phyloP scores from a whole-genome alignment of 2,329 filamentous ascomycete species.

The Cercospora zeina region DNA sequence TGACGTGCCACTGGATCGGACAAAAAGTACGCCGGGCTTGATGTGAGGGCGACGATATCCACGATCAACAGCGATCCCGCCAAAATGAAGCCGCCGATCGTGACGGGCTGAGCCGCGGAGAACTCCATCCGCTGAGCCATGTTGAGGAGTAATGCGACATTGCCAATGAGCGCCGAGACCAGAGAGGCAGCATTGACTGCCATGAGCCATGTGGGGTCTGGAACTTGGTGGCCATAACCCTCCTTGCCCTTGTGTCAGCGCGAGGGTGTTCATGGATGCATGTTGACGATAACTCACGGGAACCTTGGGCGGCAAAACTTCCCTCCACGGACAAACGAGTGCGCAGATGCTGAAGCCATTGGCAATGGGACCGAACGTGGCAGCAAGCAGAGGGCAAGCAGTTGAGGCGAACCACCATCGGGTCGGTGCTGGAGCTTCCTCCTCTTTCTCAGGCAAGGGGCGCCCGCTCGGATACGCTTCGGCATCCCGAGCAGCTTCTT shows the following conservation, averaged over 20 bases:
- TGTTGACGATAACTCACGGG: slow-evolving; percentile 27
- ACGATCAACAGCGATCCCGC: slow-evolving; percentile 57
- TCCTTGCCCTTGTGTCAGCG: slow-evolving; percentile 32
- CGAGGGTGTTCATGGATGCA: no score
- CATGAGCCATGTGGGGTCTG: slow-evolving; percentile 56
- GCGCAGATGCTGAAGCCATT: slow-evolving; percentile 49
- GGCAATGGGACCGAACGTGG: slow-evolving; percentile 45
- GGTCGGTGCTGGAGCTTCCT: slow-evolving; percentile 46
- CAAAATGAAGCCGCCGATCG: slow-evolving; percentile 60
- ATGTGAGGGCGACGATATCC: slow-evolving; percentile 51
- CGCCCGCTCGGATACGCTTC: slow-evolving; percentile 37
- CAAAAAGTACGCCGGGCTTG: slow-evolving; percentile 48
- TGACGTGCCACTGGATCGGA: slow-evolving; percentile 39
- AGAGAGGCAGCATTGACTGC: slow-evolving; percentile 59
- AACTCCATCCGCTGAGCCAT: slow-evolving; percentile 60
- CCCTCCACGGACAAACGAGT: slow-evolving; percentile 58
- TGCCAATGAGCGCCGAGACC: slow-evolving; percentile 55
- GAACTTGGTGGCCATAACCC: slow-evolving; percentile 48
- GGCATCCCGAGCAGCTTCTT: slow-evolving; percentile 50
- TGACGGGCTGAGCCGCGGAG: slow-evolving; percentile 59
- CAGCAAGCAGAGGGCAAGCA: slow-evolving; percentile 58
- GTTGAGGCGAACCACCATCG: slow-evolving; percentile 57
- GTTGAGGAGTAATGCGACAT: slow-evolving; percentile 58
- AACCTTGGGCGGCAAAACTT: slow-evolving; percentile 50
- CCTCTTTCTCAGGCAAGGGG: slow-evolving; percentile 42